phyloP scores from a whole-genome alignment of 768 basidiomycete genomes.

The Calocybe gangraenosa region DNA sequence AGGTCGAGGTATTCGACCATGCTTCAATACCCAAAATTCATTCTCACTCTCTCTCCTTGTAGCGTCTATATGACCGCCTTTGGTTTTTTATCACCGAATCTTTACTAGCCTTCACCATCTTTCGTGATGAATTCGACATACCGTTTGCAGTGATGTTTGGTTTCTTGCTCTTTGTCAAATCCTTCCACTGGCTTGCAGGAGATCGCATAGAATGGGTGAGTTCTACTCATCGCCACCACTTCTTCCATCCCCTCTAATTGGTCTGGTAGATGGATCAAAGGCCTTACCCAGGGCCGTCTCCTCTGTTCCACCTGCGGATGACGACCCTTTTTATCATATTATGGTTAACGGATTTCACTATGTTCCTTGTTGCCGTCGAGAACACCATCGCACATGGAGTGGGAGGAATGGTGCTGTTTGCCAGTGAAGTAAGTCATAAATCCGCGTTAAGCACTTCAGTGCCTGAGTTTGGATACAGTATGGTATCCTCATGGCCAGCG shows the following conservation, averaged over 20 bases:
- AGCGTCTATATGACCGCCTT: slow-evolving; percentile 93
- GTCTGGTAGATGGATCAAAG: slow-evolving; percentile 91
- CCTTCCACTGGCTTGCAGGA: slow-evolving; percentile 95
- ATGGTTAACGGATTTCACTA: slow-evolving; percentile 67
- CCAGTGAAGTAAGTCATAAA: slow-evolving; percentile 71
- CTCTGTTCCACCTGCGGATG: slow-evolving; percentile 85
- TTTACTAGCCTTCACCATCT: slow-evolving; percentile 93
- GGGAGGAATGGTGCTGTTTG: slow-evolving; percentile 92
- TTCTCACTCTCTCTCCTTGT: background rate
- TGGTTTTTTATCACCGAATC: slow-evolving; percentile 99
- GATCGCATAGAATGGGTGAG: slow-evolving; percentile 95
- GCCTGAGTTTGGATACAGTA: slow-evolving; percentile 49
- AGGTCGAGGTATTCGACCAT: slow-evolving; percentile 69
- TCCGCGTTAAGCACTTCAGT: background rate
- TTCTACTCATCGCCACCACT: background rate
- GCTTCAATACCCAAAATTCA: background rate
- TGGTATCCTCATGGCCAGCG: slow-evolving; percentile 80
- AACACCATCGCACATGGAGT: slow-evolving; percentile 76
- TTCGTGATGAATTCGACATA: slow-evolving; percentile 92
- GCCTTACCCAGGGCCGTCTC: slow-evolving; percentile 79
- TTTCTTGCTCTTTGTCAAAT: slow-evolving; percentile 91
- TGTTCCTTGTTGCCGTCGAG: slow-evolving; percentile 79
- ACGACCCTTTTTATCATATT: slow-evolving; percentile 68
- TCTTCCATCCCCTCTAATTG: slow-evolving; percentile 9
- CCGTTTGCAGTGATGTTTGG: slow-evolving; percentile 92